These are phyloP conservation scores for Aspergillus persii DNA, from an alignment of 2,329 filamentous ascomycete species.

Conservation along the genomic window DNA sequence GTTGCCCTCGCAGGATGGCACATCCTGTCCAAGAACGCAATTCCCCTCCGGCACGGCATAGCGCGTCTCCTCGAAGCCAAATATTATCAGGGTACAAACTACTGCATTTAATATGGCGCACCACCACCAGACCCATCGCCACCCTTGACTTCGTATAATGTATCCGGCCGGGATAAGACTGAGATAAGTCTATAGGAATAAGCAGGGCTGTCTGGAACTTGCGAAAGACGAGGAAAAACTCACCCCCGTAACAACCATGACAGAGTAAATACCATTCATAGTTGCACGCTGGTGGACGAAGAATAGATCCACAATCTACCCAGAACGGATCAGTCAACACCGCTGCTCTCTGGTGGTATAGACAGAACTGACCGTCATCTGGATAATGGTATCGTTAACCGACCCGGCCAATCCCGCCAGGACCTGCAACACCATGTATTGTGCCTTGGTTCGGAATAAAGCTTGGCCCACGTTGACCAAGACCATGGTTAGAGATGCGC, in stretches of 20 bases:
- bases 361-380: slow-evolving; percentile 7
- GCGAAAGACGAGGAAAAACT: background rate
- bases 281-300: slow-evolving; percentile 14
- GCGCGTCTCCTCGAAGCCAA: slow-evolving; percentile 48
- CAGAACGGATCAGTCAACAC: background rate
- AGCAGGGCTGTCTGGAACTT: background rate
- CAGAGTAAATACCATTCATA: slow-evolving; percentile 9
- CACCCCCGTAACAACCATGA: slow-evolving; percentile 2
- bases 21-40: background rate
- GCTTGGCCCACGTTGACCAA: slow-evolving; percentile 8
- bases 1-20: background rate
- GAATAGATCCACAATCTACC: slow-evolving; percentile 13
- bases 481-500: slow-evolving; percentile 1
- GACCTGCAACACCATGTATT: slow-evolving; percentile 7
- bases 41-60: slow-evolving; percentile 11
- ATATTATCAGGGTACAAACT: slow-evolving; percentile 42
- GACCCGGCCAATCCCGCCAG: slow-evolving; percentile 10
- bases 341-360: background rate
- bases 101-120: slow-evolving; percentile 42
- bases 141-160: slow-evolving; percentile 43
- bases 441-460: background rate
- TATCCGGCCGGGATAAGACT: slow-evolving; percentile 23
- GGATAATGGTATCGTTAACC: slow-evolving; percentile 11
- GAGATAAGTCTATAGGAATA: background rate
- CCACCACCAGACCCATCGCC: slow-evolving; percentile 55